A percentile compares a stretch with the other conserved stretches of the same genome.
Conservation (phyloP, 2,329 filamentous ascomycete genomes). For the Alternaria tenuissima region DNA sequence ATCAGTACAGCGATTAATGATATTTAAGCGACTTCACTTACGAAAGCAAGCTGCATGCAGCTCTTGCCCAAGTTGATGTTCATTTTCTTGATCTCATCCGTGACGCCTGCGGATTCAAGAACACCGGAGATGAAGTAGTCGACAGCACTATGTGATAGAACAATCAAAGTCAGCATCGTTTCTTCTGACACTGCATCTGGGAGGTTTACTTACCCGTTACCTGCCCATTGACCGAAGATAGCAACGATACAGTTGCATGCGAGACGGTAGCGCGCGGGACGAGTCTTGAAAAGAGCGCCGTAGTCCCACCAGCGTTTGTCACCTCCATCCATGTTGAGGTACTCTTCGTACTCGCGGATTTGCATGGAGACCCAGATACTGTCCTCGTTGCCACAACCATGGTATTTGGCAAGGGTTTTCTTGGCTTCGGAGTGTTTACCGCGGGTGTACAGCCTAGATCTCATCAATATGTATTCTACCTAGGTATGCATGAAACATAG, state of each 20-base stretch:
- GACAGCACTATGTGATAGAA: slow-evolving; percentile 28
- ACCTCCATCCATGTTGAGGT: slow-evolving; percentile 61
- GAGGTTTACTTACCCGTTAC: slow-evolving; percentile 36
- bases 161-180: background rate
- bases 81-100: slow-evolving; percentile 41
- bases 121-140: slow-evolving; percentile 45
- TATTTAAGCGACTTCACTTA: slow-evolving; percentile 3
- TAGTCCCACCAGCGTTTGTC: slow-evolving; percentile 70
- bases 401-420: slow-evolving; percentile 64
- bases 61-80: slow-evolving; percentile 49
- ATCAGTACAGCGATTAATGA: background rate
- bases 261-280: slow-evolving; percentile 58
- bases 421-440: slow-evolving; percentile 63
- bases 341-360: slow-evolving; percentile 54
- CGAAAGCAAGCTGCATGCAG: slow-evolving; percentile 46
- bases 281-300: slow-evolving; percentile 59
- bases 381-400: slow-evolving; percentile 56
- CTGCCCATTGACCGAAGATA: slow-evolving; percentile 59
- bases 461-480: background rate
- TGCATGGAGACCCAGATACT: slow-evolving; percentile 40
- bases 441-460: slow-evolving; percentile 63
- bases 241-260: slow-evolving; percentile 61
- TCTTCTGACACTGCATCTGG: background rate
- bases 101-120: slow-evolving; percentile 47
- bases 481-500: background rate